Conservation (phyloP, 306 rosid species). For the Lathyrus aphaca region DNA sequence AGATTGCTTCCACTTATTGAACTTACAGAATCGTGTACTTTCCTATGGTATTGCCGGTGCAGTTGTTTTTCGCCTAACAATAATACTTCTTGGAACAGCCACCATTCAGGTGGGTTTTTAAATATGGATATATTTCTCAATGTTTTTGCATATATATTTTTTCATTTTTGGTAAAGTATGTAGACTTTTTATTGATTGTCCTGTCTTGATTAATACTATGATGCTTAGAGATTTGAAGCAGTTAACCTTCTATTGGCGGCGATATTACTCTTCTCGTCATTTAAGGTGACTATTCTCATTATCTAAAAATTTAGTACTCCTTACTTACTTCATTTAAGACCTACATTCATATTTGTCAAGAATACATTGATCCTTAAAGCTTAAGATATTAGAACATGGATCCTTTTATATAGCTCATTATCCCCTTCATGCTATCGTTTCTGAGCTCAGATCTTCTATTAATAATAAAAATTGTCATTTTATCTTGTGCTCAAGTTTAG, state of each 20-base stretch:
- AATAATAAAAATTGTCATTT: slow-evolving; percentile 4
- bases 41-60: slow-evolving; percentile 95
- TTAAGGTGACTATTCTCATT: slow-evolving; percentile 63
- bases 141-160: slow-evolving; percentile 1
- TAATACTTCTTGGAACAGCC: slow-evolving; percentile 83
- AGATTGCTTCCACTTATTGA: slow-evolving; percentile 37
- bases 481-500: slow-evolving; percentile 19
- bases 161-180: not conserved
- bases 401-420: not conserved
- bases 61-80: slow-evolving; percentile 68
- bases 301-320: slow-evolving; percentile 27
- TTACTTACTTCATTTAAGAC: slow-evolving; percentile 12
- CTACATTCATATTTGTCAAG: slow-evolving; percentile 26
- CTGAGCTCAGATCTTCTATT: not conserved
- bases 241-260: slow-evolving; percentile 88
- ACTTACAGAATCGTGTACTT: slow-evolving; percentile 81
- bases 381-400: slow-evolving; percentile 6
- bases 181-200: slow-evolving; percentile 26
- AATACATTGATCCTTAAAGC: slow-evolving; percentile 21
- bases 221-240: slow-evolving; percentile 77
- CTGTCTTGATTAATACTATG: slow-evolving; percentile 37
- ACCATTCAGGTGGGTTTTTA: slow-evolving; percentile 72
- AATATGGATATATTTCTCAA: slow-evolving; percentile 23
- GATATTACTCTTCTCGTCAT: slow-evolving; percentile 74
- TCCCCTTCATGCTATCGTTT: not conserved